Percentiles rank a stretch among this genome's conserved stretches.
These are phyloP conservation scores for Pseudocercospora crystallina DNA, from an alignment of 2,329 filamentous ascomycete species.

Conservation along the genomic window DNA sequence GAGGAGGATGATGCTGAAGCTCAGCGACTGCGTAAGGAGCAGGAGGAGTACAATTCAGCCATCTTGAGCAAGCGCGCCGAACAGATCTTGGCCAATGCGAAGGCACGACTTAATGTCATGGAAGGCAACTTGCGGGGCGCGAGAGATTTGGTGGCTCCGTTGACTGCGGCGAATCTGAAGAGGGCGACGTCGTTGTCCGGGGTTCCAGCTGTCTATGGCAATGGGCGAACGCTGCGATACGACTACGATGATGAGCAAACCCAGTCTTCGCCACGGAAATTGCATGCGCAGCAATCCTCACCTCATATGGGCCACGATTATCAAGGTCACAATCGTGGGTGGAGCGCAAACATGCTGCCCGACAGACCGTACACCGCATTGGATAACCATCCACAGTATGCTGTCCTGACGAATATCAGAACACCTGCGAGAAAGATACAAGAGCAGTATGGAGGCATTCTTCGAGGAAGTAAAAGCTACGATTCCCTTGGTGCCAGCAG, in stretches of 20 bases:
- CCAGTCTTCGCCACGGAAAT: slow-evolving; percentile 17
- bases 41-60: slow-evolving; percentile 66
- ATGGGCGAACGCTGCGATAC: slow-evolving; percentile 21
- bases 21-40: slow-evolving; percentile 38
- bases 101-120: slow-evolving; percentile 86
- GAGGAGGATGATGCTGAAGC: slow-evolving; percentile 26
- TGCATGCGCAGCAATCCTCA: slow-evolving; percentile 33
- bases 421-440: background rate
- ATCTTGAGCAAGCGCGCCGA: slow-evolving; percentile 81
- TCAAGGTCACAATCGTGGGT: slow-evolving; percentile 57
- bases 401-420: slow-evolving; percentile 7
- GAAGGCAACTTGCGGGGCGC: slow-evolving; percentile 85
- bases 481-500: slow-evolving; percentile 24
- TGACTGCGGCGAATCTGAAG: slow-evolving; percentile 40
- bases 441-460: slow-evolving; percentile 12
- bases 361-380: slow-evolving; percentile 32
- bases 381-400: slow-evolving; percentile 14
- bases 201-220: slow-evolving; percentile 15
- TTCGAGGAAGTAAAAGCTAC: slow-evolving; percentile 32
- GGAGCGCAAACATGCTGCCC: slow-evolving; percentile 60
- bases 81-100: slow-evolving; percentile 88
- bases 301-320: slow-evolving; percentile 31
- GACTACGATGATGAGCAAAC: slow-evolving; percentile 21
- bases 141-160: slow-evolving; percentile 46
- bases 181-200: slow-evolving; percentile 35